Percentiles rank a stretch among this genome's conserved stretches.
Conservation (phyloP, 2,329 filamentous ascomycete genomes). For the Fusarium guadeloupense region DNA sequence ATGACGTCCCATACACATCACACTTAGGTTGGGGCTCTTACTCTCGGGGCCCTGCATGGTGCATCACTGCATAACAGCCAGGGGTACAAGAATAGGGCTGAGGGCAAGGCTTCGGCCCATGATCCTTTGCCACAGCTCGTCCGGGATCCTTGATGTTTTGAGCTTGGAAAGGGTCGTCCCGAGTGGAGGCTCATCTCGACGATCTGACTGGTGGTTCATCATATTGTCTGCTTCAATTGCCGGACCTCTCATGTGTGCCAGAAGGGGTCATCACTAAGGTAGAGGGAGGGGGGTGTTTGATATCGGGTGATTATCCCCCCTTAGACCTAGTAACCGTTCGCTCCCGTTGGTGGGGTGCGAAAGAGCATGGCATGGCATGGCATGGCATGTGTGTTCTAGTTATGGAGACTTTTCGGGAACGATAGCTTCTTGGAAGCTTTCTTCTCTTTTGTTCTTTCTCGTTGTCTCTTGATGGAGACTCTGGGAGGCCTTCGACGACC, state of each 20-base stretch:
- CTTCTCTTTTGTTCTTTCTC: constrained; percentile 2
- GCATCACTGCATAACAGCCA: constrained; percentile 35
- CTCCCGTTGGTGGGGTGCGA: constrained; percentile 39
- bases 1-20: constrained; percentile 38
- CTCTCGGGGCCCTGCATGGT: constrained; percentile 22
- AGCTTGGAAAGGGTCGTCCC: constrained; percentile 40
- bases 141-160: constrained; percentile 36
- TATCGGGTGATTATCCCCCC: constrained; percentile 26
- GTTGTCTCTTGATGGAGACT: constrained; percentile 25
- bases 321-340: constrained; percentile 42
- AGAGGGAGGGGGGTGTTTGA: constrained; percentile 22
- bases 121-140: constrained; percentile 42
- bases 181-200: constrained; percentile 35
- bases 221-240: constrained; percentile 35
- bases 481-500: constrained; percentile 42
- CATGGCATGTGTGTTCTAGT: constrained; percentile 19
- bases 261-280: constrained; percentile 19
- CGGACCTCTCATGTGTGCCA: constrained; percentile 33
- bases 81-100: constrained; percentile 41
- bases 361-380: constrained; percentile 23
- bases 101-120: constrained; percentile 26
- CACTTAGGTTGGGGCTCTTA: constrained; percentile 16
- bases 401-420: constrained; percentile 36
- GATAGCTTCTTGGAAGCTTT: constrained; percentile 24
- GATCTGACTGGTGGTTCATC: constrained; percentile 31